Base-by-base conservation (phyloP, 257 asterid species). In the Solanum clarkiae region DNA sequence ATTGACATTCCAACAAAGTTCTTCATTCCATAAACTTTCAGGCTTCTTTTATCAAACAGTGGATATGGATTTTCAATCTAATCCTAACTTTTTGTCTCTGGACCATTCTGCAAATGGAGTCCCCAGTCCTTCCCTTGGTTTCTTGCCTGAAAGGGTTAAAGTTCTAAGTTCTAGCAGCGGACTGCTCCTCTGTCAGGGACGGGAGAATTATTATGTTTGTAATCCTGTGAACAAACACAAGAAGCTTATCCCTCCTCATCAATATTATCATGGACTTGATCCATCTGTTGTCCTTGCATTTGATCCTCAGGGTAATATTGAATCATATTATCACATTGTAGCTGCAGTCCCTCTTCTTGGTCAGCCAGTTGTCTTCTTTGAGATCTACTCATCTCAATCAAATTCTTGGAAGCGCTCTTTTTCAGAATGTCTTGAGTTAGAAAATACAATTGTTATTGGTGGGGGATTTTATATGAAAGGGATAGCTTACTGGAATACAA, bases 221-320 rank as follows among this genome's bases (percentile, higher is more conserved):
- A 92, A 88, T 83, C 93, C 94, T 24, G 89, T 88, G 36, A 92
- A 77, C 18, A 5, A 66, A 53, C 85, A 84, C 11, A 86, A 91
- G 91, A 45, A 65, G 10, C 1, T 2, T 44, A 90, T 90, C 29
- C 91, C 93, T 15, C 9, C 7, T 16, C 92, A 92, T 8, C 32
- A 18, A 2, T 45, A 84, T 0, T 88, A 83, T 51, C 91, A 87
- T 18, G 90, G 88, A 12, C 4, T 0, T 8, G 88, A 87, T 17
- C 32, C 92, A 4, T 86, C 93, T 16, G 53, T 51, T 24, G 85
- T 89, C 10, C 89, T 94, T 13, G 91, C 92, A 4, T 94, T 91
- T 68, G 91, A 90, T 26, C 91, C 88, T 70, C 42, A 68, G 8
- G 59, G 68, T 7, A 90, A 92, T 80, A 80, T 90, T 13, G 86